Evolutionary conservation across 306 rosid species (phyloP).

Genomic region (Acmispon strigosus): DNA sequence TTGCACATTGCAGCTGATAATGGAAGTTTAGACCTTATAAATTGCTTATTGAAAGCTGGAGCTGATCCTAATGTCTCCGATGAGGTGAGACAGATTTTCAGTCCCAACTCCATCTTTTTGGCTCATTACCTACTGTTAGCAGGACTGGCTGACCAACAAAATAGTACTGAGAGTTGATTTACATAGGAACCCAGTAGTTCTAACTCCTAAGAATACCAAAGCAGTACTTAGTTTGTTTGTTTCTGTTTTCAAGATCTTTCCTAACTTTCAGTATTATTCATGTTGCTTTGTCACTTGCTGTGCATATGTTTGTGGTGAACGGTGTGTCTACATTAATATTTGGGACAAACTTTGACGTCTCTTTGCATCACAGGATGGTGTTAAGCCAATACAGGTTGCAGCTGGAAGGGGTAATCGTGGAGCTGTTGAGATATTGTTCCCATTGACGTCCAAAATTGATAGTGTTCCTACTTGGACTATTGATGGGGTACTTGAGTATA

Average conservation of each 20-base stretch:
- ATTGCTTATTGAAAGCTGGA: conserved; percentile 72
- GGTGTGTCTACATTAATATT: conserved; percentile 8
- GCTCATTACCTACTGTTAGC: background rate
- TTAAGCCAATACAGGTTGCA: conserved; percentile 74
- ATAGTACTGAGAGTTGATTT: background rate
- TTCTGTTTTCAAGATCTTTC: conserved; percentile 1
- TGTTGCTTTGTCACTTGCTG: background rate
- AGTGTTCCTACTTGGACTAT: conserved; percentile 65
- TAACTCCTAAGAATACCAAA: background rate
- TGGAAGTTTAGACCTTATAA: conserved; percentile 59
- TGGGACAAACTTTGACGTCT: conserved; percentile 1
- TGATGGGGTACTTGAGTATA: conserved; percentile 59
- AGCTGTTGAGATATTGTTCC: conserved; percentile 69
- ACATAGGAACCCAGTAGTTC: background rate
- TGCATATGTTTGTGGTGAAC: background rate
- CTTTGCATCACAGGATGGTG: conserved; percentile 65
- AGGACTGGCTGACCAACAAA: background rate
- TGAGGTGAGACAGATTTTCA: conserved; percentile 46
- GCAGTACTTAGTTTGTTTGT: background rate
- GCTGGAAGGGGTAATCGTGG: conserved; percentile 64
- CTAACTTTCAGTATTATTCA: conserved; percentile 1
- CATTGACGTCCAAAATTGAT: conserved; percentile 64
- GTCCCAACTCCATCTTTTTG: background rate
- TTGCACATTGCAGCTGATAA: conserved; percentile 82
- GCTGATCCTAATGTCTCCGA: conserved; percentile 74